phyloP scores from a whole-genome alignment of 371 early-diverging fungal species.

The Mucor indicus region DNA sequence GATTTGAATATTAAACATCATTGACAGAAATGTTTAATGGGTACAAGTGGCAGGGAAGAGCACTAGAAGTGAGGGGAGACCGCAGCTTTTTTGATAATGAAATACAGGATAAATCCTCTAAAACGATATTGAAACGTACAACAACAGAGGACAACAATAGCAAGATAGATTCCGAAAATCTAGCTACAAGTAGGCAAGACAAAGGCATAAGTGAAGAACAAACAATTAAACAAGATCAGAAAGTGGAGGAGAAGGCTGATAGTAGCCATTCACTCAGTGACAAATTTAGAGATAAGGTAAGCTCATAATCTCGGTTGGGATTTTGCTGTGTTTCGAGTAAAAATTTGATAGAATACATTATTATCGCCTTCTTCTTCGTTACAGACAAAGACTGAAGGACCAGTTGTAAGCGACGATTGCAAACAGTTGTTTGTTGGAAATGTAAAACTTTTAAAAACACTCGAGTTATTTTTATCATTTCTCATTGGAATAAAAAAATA shows the following conservation, averaged over 20 bases:
- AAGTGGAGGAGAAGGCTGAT: no score
- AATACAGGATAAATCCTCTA: neutral
- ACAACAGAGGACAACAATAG: no score
- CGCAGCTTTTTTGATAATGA: conserved; percentile 33
- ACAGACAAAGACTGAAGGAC: neutral
- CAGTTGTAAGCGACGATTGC: conserved; percentile 3
- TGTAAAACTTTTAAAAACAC: conserved; percentile 29
- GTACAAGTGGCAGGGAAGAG: conserved; percentile 70
- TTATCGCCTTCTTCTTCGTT: neutral
- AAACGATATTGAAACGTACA: neutral
- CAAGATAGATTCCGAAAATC: no score
- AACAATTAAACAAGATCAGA: no score
- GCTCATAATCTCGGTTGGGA: no score
- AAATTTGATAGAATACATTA: neutral
- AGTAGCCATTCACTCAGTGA: no score
- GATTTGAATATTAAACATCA: no score
- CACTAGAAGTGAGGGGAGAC: conserved; percentile 71
- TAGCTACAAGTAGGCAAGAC: no score
- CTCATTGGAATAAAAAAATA: neutral
- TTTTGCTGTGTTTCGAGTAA: no score
- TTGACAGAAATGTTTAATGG: conserved; percentile 69
- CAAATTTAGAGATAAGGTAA: no score
- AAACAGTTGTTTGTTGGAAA: conserved; percentile 63
- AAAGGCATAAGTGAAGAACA: no score
- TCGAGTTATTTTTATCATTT: neutral